phyloP scores from a whole-genome alignment of 106 monocot species.

The Acorus calamus region DNA sequence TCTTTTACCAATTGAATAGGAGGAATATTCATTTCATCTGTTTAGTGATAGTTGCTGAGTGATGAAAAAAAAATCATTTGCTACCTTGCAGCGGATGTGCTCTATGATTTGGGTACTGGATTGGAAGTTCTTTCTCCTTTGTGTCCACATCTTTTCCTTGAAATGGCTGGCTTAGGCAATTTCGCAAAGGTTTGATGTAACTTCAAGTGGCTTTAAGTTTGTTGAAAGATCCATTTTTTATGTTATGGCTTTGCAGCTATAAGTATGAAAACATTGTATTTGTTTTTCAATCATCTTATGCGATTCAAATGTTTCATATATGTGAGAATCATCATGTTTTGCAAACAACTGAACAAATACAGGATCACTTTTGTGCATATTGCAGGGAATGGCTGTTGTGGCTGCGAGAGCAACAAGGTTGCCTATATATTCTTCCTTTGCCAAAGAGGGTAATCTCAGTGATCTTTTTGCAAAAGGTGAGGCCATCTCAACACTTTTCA shows the following conservation, averaged over 20 bases:
- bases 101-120: slow-evolving; percentile 90
- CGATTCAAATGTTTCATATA: background rate
- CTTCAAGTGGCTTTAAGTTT: too few relatives aligned
- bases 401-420: slow-evolving; percentile 93
- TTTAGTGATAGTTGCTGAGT: background rate
- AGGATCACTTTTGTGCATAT: background rate
- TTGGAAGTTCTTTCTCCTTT: slow-evolving; percentile 91
- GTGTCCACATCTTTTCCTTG: slow-evolving; percentile 90
- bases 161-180: slow-evolving; percentile 90
- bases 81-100: slow-evolving; percentile 68
- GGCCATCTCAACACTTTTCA: slow-evolving; percentile 90
- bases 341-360: too few relatives aligned
- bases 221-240: background rate
- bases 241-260: background rate
- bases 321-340: background rate
- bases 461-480: slow-evolving; percentile 98
- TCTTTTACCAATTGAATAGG: too few relatives aligned
- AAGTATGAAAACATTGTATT: background rate
- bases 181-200: slow-evolving; percentile 68
- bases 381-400: slow-evolving; percentile 93
- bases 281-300: background rate
- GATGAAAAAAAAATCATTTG: background rate
- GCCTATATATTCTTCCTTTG: slow-evolving; percentile 98
- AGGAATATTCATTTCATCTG: background rate
- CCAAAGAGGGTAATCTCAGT: slow-evolving; percentile 91